These are phyloP conservation scores for Vigna mungo DNA, from an alignment of 306 rosid species.

Conservation along the genomic window DNA sequence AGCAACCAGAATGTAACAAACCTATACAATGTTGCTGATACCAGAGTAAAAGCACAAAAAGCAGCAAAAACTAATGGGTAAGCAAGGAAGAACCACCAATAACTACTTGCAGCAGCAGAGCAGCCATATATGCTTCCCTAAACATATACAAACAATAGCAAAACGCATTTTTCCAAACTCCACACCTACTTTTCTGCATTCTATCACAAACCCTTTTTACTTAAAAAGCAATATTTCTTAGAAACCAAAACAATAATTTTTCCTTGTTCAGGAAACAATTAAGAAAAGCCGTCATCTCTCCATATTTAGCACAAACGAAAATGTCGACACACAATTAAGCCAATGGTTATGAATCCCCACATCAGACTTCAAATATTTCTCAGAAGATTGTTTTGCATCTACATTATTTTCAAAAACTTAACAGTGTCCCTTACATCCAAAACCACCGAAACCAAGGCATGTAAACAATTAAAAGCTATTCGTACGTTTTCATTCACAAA, in stretches of 20 bases:
- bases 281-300: neutral
- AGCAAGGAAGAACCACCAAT: neutral
- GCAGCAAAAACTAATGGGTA: neutral
- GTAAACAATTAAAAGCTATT: neutral
- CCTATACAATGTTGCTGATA: slow-evolving; percentile 5
- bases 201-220: neutral
- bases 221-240: neutral
- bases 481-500: neutral
- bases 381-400: neutral
- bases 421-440: neutral
- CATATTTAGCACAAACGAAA: neutral
- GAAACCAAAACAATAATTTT: neutral
- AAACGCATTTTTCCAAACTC: neutral
- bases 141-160: neutral
- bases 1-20: neutral
- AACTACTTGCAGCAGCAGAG: neutral
- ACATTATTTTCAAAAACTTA: neutral
- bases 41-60: slow-evolving; percentile 16
- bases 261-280: neutral
- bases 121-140: neutral
- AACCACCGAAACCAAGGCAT: neutral
- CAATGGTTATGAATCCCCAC: neutral
- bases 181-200: neutral
- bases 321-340: neutral
- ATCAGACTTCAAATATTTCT: neutral